Base-by-base conservation (phyloP, 1,284 basidiomycete genomes). In the Xerocomus nothofagi region DNA sequence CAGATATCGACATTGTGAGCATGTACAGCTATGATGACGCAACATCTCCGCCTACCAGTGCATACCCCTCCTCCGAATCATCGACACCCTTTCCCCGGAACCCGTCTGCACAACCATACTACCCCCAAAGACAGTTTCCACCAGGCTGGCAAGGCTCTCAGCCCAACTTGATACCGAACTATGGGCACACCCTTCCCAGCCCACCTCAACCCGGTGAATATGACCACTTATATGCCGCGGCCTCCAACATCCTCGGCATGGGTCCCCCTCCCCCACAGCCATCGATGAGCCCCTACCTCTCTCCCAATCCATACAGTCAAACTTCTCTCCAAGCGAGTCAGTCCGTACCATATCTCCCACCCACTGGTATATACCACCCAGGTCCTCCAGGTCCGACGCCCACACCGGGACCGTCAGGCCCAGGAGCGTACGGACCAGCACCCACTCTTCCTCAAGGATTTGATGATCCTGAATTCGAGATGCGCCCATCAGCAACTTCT, bases 161-260 rank as follows among this genome's bases (percentile, higher is more conserved):
- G 30, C 72, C 73, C 53, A 66, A 37, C 38, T 38, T 56, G 47
- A 57, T 39, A 58, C 62, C 41, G 60, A 69, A 47, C 64, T 70
- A 54, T 58, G 60, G 51, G 31, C 60, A 57, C 41, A 5, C 59
- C 46, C 56, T 50, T 24, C 56, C 55, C 30, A 55, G 53, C 15
- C 65, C 66, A 40, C 69, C 71, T 23, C 70, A 63, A 21, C 63
- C 66, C 32, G 63, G 63, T 39, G 74, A 77, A 47, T 79, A 78
- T 55, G 80, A 84, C 61, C 72, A 75, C 32, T 65, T 86, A 17
- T 82, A 86, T 62, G 76, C 78, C 10, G 88, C 87, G 2, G 91
- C 91, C 3, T 91, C 87, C 27, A 83, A 88, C 63, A 86, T 93
- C 18, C 75, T 94, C 8, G 91, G 91, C 21, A 82, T 86, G 79